Percentiles rank a stretch among this genome's conserved stretches.
Evolutionary conservation across 139 green algal genomes (phyloP).

Genomic region (Picochlorum sp.): DNA sequence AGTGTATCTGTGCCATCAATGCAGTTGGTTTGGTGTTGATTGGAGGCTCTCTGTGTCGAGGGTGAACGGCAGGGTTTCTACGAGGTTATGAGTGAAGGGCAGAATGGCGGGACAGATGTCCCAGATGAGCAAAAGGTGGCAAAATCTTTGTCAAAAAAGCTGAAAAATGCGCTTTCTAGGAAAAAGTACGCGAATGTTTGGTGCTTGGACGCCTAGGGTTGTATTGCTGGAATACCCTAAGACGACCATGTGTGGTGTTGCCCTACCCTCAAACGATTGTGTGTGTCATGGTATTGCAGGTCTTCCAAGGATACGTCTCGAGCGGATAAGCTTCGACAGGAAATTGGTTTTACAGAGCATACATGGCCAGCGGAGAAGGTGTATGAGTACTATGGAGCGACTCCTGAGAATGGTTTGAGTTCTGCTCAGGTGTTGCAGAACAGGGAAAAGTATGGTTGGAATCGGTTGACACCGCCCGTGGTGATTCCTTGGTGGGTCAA

Average conservation of each 20-base stretch:
- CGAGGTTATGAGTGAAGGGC: too few species aligned
- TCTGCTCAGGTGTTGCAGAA: conserved; percentile 42
- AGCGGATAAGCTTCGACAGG: conserved; percentile 22
- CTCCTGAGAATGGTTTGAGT: conserved; percentile 17
- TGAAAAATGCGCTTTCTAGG: background rate
- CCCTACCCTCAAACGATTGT: too few species aligned
- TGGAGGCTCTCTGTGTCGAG: too few species aligned
- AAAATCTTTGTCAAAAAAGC: background rate
- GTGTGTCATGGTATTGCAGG: background rate
- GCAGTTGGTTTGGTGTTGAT: too few species aligned
- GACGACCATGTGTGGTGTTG: background rate
- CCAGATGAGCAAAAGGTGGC: background rate
- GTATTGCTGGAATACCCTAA: background rate
- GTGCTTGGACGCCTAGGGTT: conserved; percentile 3
- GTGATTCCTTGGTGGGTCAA: conserved; percentile 49
- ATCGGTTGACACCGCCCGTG: conserved; percentile 53
- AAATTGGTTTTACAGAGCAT: conserved; percentile 32
- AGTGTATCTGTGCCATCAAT: too few species aligned
- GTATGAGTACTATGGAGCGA: conserved; percentile 35
- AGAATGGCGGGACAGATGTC: background rate
- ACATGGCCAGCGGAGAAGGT: conserved; percentile 40
- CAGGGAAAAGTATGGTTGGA: conserved; percentile 45
- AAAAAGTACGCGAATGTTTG: background rate
- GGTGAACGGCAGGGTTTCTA: too few species aligned
- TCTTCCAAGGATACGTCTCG: conserved; percentile 15